These are phyloP conservation scores for Globisporangium uncinulatum DNA, from an alignment of 352 stramenopile species.

Conservation along the genomic window DNA sequence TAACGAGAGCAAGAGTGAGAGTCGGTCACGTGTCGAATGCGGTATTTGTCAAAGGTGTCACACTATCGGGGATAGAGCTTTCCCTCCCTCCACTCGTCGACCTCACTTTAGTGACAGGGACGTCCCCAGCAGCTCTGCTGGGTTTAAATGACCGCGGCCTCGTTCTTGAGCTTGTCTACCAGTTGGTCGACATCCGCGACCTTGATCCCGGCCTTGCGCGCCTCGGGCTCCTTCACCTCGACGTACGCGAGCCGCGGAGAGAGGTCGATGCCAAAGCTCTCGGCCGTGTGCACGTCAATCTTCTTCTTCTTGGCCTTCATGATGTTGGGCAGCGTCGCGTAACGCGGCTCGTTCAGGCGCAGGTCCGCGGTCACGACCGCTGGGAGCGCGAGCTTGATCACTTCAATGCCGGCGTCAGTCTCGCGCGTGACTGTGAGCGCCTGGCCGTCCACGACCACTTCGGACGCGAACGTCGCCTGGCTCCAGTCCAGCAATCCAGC, in stretches of 20 bases:
- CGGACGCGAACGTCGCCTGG: slow-evolving; percentile 97
- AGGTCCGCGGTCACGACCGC: slow-evolving; percentile 98
- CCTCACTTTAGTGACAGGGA: neutral
- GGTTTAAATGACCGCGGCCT: slow-evolving; percentile 86
- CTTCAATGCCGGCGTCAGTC: slow-evolving; percentile 92
- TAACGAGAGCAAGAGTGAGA: neutral
- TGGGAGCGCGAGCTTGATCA: slow-evolving; percentile 84
- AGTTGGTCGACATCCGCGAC: slow-evolving; percentile 94
- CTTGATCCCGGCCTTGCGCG: slow-evolving; percentile 93
- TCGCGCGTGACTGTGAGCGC: slow-evolving; percentile 88
- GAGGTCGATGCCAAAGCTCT: slow-evolving; percentile 72
- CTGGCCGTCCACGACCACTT: slow-evolving; percentile 72
- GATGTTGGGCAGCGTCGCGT: slow-evolving; percentile 99
- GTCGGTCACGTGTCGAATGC: neutral
- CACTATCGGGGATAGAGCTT: too few species aligned
- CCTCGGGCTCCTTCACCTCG: slow-evolving; percentile 90
- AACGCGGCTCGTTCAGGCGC: slow-evolving; percentile 98
- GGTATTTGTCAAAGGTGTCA: too few species aligned
- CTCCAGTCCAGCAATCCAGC: slow-evolving; percentile 95
- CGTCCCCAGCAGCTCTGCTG: neutral
- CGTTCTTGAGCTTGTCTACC: slow-evolving; percentile 96
- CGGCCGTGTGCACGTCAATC: slow-evolving; percentile 72
- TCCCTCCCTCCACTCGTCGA: too few species aligned
- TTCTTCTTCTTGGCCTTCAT: slow-evolving; percentile 98
- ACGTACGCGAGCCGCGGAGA: slow-evolving; percentile 65